Percentiles rank a stretch among this genome's conserved stretches.
These are phyloP conservation scores for Ochromonadaceae sp. DNA, from an alignment of 352 stramenopile genomes.

Conservation along the genomic window DNA sequence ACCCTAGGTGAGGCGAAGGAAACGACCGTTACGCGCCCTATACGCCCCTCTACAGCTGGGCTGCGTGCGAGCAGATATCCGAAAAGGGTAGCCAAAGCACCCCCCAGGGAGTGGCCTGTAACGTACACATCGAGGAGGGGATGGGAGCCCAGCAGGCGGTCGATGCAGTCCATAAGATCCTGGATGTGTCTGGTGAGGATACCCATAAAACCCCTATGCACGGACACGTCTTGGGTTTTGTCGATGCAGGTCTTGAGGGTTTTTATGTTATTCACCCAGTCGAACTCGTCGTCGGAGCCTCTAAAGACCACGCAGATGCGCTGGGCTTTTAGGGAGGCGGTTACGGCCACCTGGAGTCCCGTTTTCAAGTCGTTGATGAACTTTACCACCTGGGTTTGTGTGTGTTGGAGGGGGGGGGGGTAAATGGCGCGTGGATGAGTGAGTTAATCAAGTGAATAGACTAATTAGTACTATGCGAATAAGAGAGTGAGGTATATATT, in stretches of 20 bases:
- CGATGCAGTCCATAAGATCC: conserved; percentile 13
- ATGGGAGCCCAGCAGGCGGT: conserved; percentile 25
- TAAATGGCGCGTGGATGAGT: too few species aligned
- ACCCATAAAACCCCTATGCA: conserved; percentile 42
- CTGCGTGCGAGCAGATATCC: too few species aligned
- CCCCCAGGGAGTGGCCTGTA: conserved; percentile 75
- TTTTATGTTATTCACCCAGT: conserved; percentile 40
- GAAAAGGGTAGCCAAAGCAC: conserved; percentile 60
- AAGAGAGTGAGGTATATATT: too few species aligned
- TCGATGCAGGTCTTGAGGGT: conserved; percentile 24
- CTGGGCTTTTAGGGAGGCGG: conserved; percentile 9
- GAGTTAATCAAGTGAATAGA: too few species aligned
- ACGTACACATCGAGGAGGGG: conserved; percentile 50
- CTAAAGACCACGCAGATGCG: conserved; percentile 40
- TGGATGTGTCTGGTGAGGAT: too few species aligned
- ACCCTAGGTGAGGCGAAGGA: not conserved
- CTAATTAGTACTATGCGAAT: too few species aligned
- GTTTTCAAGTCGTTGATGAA: too few species aligned
- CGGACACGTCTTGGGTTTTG: conserved; percentile 25
- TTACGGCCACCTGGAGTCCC: not conserved
- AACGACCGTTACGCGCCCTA: not conserved
- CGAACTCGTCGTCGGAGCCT: conserved; percentile 33
- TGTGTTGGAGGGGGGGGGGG: too few species aligned
- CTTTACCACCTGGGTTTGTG: too few species aligned
- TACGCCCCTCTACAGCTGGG: conserved; percentile 22